phyloP scores from a whole-genome alignment of 345 rosid species.

The Populus tremula region DNA sequence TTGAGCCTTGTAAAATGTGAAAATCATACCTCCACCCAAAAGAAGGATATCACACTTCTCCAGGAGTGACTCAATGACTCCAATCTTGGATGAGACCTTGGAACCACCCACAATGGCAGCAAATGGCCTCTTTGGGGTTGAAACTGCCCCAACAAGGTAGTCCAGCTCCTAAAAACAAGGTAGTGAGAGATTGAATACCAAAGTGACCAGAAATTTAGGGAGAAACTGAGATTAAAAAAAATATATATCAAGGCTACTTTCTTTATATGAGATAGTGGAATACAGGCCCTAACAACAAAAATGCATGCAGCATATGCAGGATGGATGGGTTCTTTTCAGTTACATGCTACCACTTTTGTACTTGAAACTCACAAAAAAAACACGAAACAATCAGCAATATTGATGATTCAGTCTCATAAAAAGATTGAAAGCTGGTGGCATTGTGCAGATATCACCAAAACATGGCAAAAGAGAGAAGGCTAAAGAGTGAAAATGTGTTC shows the following conservation, averaged over 20 bases:
- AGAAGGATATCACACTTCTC: conserved; percentile 74
- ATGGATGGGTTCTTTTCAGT: neutral
- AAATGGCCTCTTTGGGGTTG: conserved; percentile 87
- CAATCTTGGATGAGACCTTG: conserved; percentile 89
- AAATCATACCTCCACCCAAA: conserved; percentile 98
- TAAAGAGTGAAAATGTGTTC: neutral
- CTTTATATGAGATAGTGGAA: neutral
- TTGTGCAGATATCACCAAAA: neutral
- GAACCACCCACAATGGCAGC: conserved; percentile 97
- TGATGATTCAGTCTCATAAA: neutral
- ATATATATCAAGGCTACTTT: neutral
- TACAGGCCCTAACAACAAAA: neutral
- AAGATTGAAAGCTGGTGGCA: neutral
- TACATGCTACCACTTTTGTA: neutral
- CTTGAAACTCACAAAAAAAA: neutral
- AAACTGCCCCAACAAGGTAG: conserved; percentile 93
- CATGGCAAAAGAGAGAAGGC: neutral
- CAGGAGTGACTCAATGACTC: conserved; percentile 88
- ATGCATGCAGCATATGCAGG: neutral
- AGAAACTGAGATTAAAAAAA: neutral
- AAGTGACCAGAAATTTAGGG: neutral
- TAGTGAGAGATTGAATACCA: neutral
- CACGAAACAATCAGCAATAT: neutral
- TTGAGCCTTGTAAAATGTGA: conserved; percentile 97
- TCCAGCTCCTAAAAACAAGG: conserved; percentile 65